These are phyloP conservation scores for Solanum gracilifrons DNA, from an alignment of 257 asterid species.

Conservation along the genomic window DNA sequence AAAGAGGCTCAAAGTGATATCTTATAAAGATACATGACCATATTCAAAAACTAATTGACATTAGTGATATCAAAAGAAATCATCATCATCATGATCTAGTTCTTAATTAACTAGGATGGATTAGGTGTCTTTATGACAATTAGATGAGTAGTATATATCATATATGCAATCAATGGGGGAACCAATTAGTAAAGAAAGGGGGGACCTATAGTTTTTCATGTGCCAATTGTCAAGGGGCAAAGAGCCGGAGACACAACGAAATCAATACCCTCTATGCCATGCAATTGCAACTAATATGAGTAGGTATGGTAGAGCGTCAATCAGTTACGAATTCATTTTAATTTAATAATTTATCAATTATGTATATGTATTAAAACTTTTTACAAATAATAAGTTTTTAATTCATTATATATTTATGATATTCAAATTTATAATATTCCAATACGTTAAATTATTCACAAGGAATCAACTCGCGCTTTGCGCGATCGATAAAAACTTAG, in stretches of 20 bases:
- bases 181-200: not conserved
- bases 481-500: too few relatives aligned
- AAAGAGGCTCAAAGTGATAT: not conserved
- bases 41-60: not conserved
- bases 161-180: not conserved
- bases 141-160: not conserved
- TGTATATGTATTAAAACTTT: not conserved
- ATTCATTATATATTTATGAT: not conserved
- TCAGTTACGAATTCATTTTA: not conserved
- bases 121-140: not conserved
- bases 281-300: not conserved
- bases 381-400: not conserved
- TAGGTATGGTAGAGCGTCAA: not conserved
- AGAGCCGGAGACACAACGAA: not conserved
- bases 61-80: not conserved
- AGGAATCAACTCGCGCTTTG: too few relatives aligned
- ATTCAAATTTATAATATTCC: too few relatives aligned
- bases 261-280: not conserved
- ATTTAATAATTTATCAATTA: not conserved
- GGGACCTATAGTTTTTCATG: not conserved
- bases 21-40: not conserved
- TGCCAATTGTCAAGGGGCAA: not conserved
- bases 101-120: not conserved
- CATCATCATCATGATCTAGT: not conserved
- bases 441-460: too few relatives aligned